A percentile compares a stretch with the other conserved stretches of the same genome.
Conservation (phyloP, 2,329 filamentous ascomycete species). For the Neoarthrinium moseri region DNA sequence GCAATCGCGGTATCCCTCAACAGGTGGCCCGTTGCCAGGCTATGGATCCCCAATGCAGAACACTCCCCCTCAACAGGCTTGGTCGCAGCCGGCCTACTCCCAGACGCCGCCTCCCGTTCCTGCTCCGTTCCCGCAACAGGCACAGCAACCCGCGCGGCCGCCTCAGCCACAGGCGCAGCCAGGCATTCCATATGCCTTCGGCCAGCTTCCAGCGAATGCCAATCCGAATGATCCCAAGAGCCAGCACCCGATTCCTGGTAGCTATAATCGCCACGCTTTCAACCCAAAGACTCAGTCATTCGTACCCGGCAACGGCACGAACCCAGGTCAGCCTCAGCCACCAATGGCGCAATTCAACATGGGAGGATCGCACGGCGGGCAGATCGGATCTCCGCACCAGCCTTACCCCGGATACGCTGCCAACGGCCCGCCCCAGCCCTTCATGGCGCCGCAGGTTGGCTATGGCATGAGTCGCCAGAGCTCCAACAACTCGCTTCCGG, state of each 20-base stretch:
- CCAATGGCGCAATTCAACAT: slow-evolving; percentile 48
- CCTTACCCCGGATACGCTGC: slow-evolving; percentile 49
- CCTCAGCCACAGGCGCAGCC: slow-evolving; percentile 21
- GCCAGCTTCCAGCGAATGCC: slow-evolving; percentile 70
- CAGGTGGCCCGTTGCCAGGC: slow-evolving; percentile 30
- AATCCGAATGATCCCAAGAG: slow-evolving; percentile 71
- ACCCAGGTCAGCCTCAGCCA: slow-evolving; percentile 40
- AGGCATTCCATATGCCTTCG: slow-evolving; percentile 68
- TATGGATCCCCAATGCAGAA: slow-evolving; percentile 34
- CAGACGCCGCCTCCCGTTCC: slow-evolving; percentile 22
- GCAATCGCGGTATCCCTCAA: slow-evolving; percentile 32
- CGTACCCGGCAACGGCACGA: slow-evolving; percentile 62
- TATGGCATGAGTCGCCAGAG: slow-evolving; percentile 58
- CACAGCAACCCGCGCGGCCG: slow-evolving; percentile 17
- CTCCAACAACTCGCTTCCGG: slow-evolving; percentile 52
- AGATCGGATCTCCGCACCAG: slow-evolving; percentile 50
- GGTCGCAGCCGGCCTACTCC: slow-evolving; percentile 27
- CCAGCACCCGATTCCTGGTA: slow-evolving; percentile 82
- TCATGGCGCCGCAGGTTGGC: slow-evolving; percentile 37
- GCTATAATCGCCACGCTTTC: slow-evolving; percentile 81
- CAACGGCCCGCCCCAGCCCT: slow-evolving; percentile 43
- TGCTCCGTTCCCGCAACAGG: slow-evolving; percentile 10
- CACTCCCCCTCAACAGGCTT: slow-evolving; percentile 29
- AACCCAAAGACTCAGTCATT: slow-evolving; percentile 95
- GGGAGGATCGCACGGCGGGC: slow-evolving; percentile 49